Conservation (phyloP, 2,329 filamentous ascomycete species). For the Aspergillus neoniger region DNA sequence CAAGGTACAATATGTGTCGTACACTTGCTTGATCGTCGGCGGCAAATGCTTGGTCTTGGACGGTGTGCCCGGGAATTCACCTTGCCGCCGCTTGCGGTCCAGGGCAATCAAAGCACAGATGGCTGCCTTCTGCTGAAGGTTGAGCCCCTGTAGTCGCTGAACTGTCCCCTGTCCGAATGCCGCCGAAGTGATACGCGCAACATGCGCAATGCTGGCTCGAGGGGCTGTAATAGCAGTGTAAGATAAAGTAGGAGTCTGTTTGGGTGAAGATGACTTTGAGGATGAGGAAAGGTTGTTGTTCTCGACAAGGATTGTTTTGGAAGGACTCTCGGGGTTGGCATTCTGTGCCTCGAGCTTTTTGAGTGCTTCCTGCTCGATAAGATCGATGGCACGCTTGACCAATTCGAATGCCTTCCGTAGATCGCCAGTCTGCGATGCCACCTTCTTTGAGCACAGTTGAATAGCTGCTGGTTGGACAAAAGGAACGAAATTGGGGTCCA, state of each 20-base stretch:
- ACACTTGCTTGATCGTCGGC: conserved; percentile 81
- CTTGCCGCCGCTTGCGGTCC: conserved; percentile 67
- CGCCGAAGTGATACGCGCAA: conserved; percentile 86
- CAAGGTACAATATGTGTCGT: conserved; percentile 76
- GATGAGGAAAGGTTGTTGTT: conserved; percentile 71
- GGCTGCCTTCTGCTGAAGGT: conserved; percentile 94
- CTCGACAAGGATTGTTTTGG: conserved; percentile 76
- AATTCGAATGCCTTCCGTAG: conserved; percentile 95
- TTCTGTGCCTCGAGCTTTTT: conserved; percentile 67
- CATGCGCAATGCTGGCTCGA: conserved; percentile 82
- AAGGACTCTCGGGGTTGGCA: conserved; percentile 61
- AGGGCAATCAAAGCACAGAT: conserved; percentile 84
- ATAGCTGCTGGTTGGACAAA: conserved; percentile 94
- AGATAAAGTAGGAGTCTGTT: conserved; percentile 46
- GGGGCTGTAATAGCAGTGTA: conserved; percentile 80
- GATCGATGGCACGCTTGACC: conserved; percentile 81
- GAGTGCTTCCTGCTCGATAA: conserved; percentile 82
- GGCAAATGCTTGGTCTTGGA: conserved; percentile 62
- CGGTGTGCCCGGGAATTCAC: conserved; percentile 53
- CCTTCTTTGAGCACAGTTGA: conserved; percentile 90
- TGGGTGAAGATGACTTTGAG: conserved; percentile 40
- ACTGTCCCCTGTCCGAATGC: conserved; percentile 87
- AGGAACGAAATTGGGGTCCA: conserved; percentile 65
- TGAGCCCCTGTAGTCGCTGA: conserved; percentile 82
- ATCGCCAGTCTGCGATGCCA: conserved; percentile 91